phyloP scores from a whole-genome alignment of 1,284 basidiomycete genomes.

The Sanguinoderma infundibulare region DNA sequence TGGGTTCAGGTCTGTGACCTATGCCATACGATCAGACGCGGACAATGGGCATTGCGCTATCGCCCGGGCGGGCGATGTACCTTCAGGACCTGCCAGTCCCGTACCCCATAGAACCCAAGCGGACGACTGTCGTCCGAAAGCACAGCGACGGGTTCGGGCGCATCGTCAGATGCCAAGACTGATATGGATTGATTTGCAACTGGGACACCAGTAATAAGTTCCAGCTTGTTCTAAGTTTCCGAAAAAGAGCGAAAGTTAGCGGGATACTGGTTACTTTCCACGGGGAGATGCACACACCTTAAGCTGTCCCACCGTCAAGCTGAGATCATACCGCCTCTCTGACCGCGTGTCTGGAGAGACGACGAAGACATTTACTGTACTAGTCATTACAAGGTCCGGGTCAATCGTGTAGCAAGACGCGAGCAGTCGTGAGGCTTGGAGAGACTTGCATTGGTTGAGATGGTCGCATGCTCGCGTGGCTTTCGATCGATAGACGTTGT shows the following conservation, averaged over 20 bases:
- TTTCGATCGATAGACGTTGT: too few species aligned
- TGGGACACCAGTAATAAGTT: constrained; percentile 90
- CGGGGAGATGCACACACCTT: constrained; percentile 56
- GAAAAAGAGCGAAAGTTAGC: neutral
- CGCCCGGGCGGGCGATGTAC: constrained; percentile 43
- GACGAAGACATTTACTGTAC: constrained; percentile 73
- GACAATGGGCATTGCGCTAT: neutral
- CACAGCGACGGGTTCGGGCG: constrained; percentile 51
- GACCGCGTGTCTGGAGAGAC: constrained; percentile 87
- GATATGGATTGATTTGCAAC: constrained; percentile 71
- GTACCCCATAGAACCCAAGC: constrained; percentile 75
- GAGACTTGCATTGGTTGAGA: constrained; percentile 28
- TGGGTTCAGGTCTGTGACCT: constrained; percentile 85
- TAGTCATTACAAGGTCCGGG: constrained; percentile 50
- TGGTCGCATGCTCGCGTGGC: constrained; percentile 19
- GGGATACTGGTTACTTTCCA: neutral
- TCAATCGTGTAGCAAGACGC: neutral
- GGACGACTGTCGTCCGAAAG: constrained; percentile 71
- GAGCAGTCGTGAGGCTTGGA: neutral
- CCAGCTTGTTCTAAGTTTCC: constrained; percentile 75
- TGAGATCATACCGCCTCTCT: constrained; percentile 81
- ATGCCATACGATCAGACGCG: neutral
- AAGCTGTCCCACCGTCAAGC: constrained; percentile 74
- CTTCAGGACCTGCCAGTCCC: constrained; percentile 75
- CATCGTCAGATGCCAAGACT: constrained; percentile 64